These are phyloP conservation scores for Graphium sp. DNA, from an alignment of 2,329 filamentous ascomycete genomes.

Conservation along the genomic window DNA sequence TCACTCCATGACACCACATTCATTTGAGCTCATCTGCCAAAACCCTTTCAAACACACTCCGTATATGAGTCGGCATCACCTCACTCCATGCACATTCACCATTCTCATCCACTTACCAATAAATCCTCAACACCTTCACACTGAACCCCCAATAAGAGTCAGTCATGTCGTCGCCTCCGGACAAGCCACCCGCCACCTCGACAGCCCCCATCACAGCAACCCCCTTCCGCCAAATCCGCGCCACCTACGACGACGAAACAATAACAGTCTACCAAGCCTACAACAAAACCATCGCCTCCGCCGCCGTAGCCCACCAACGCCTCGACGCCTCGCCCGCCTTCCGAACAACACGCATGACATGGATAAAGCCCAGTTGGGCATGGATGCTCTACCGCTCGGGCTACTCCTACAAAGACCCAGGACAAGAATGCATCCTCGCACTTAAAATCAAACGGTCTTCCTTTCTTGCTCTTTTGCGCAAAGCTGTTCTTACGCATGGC, in stretches of 20 bases:
- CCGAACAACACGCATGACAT: slow-evolving; percentile 39
- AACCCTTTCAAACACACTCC: too few relatives aligned
- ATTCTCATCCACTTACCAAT: too few relatives aligned
- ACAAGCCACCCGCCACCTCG: too few relatives aligned
- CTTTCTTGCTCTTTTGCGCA: slow-evolving; percentile 28
- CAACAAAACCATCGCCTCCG: slow-evolving; percentile 28
- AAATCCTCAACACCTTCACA: too few relatives aligned
- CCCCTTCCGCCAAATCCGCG: slow-evolving; percentile 29
- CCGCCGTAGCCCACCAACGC: slow-evolving; percentile 31
- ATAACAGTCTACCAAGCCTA: slow-evolving; percentile 50
- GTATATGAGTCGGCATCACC: too few relatives aligned
- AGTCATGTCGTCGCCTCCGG: too few relatives aligned
- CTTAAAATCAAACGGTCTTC: slow-evolving; percentile 32
- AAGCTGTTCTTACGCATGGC: slow-evolving; percentile 14
- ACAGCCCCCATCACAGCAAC: too few relatives aligned
- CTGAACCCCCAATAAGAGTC: too few relatives aligned
- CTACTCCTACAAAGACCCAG: slow-evolving; percentile 37
- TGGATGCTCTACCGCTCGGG: slow-evolving; percentile 50
- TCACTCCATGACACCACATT: too few relatives aligned
- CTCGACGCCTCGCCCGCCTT: slow-evolving; percentile 36
- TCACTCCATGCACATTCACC: too few relatives aligned
- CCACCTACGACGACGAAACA: slow-evolving; percentile 26
- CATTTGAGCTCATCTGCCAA: too few relatives aligned
- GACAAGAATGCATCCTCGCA: slow-evolving; percentile 39
- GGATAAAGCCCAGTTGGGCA: slow-evolving; percentile 46